Base-by-base conservation (phyloP, 352 stramenopile species). In the Phytophthora kernoviae region DNA sequence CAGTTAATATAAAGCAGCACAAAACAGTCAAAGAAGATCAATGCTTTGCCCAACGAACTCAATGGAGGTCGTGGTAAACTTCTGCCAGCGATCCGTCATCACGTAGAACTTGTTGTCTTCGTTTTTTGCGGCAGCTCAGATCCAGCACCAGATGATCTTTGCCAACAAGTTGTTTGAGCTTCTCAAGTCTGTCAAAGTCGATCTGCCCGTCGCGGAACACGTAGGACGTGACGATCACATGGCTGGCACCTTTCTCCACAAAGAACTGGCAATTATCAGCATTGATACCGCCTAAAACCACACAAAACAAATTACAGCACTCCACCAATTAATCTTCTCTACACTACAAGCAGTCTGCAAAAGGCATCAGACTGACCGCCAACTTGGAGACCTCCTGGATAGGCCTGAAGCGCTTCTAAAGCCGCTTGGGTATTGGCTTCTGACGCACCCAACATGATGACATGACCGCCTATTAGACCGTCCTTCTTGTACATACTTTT, bases 161-260 rank as follows among this genome's bases (percentile, higher is more conserved):
- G 42, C 88, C 88, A 20, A 96, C 69, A 30, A 89, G 67, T 11
- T 81, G 57, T 46, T 76, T 77, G 24, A 97, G 61, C 37, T 73
- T 79, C n/a, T 81, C 59, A 14, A 97, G 76, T 15, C 80, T 70
- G 14, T 87, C 72, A 55, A 81, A 91, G 67, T 97, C 87, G 49
- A 99, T 97, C 62, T 92, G 56, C 5, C 96, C 95, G 43, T 97
- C 83, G 17, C 90, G 81, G 71, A 99, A 99, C 11, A 99, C 93
- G 66, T 96, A 98, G 36, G 92, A 98, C 30, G 97, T 99, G 45
- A 99, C 94, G 68, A 99, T 99, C 18, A 99, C 93, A 70, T 99
- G 96, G 36, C 89, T 98, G n/a, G 97, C 97, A 14, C 96, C 96
- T 21, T 90, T 84, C 32, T 98, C 88, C 30, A 99, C 75, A 76